Conservation (phyloP, 2,329 filamentous ascomycete genomes). For the Truncatella angustata region DNA sequence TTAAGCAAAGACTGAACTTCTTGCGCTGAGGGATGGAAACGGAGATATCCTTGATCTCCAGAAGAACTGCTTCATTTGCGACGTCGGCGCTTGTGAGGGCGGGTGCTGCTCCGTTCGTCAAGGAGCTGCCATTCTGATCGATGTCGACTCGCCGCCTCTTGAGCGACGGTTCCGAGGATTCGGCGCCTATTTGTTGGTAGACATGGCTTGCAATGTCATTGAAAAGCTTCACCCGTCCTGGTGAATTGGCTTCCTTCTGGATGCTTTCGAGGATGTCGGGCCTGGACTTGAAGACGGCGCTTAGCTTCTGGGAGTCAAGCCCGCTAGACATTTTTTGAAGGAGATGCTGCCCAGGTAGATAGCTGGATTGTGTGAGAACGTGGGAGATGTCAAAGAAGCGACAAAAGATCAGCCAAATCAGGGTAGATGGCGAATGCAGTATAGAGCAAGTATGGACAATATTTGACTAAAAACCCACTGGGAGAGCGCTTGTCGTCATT, state of each 20-base stretch:
- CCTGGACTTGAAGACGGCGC: constrained; percentile 51
- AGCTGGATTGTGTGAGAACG: background rate
- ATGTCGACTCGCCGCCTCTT: constrained; percentile 54
- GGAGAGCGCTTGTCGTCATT: constrained; percentile 6
- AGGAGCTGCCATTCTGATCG: constrained; percentile 26
- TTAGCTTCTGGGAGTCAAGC: constrained; percentile 50
- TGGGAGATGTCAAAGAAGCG: background rate
- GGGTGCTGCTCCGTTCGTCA: constrained; percentile 17
- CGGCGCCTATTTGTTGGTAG: constrained; percentile 38
- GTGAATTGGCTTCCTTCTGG: constrained; percentile 50
- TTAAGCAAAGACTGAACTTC: constrained; percentile 66
- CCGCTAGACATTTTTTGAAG: constrained; percentile 35
- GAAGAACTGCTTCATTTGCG: constrained; percentile 49
- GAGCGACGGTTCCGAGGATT: constrained; percentile 40
- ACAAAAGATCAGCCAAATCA: background rate
- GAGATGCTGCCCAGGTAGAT: background rate
- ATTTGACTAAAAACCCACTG: background rate
- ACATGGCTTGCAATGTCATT: constrained; percentile 55
- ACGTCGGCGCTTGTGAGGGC: constrained; percentile 34
- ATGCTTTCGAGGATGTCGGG: constrained; percentile 57
- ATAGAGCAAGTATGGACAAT: background rate
- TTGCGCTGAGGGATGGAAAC: constrained; percentile 67
- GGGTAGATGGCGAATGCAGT: background rate
- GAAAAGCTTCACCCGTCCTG: constrained; percentile 49
- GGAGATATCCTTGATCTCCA: constrained; percentile 65